Percentiles rank a stretch among this genome's conserved stretches.
These are phyloP conservation scores for Jaltomata sinuosa DNA, from an alignment of 257 asterid genomes.

Conservation along the genomic window DNA sequence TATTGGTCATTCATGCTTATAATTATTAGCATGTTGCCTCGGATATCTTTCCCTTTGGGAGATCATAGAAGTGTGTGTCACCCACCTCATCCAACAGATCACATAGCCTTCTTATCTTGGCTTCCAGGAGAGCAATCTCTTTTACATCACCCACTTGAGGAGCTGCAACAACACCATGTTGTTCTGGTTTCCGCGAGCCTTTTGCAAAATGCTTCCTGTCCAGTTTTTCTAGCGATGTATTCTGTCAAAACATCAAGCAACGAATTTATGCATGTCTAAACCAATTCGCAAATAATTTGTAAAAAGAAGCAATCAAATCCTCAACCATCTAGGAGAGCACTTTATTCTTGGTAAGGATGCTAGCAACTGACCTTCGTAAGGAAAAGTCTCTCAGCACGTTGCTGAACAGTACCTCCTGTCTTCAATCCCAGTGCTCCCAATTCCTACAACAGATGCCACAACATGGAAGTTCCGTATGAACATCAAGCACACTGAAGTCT, in stretches of 20 bases:
- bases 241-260: constrained; percentile 30
- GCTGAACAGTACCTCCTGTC: constrained; percentile 82
- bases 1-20: no score
- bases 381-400: constrained; percentile 95
- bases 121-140: constrained; percentile 84
- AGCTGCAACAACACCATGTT: constrained; percentile 37
- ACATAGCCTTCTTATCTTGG: constrained; percentile 68
- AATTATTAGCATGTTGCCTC: not conserved
- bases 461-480: not conserved
- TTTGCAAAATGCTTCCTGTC: constrained; percentile 78
- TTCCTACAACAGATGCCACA: constrained; percentile 35
- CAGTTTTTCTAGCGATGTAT: constrained; percentile 72
- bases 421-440: constrained; percentile 87
- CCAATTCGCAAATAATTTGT: not conserved
- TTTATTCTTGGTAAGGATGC: not conserved
- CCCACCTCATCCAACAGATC: constrained; percentile 72
- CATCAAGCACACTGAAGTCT: not conserved
- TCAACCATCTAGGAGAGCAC: not conserved
- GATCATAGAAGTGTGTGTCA: not conserved
- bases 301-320: not conserved
- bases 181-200: constrained; percentile 48
- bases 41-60: not conserved
- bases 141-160: constrained; percentile 42
- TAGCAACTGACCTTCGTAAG: constrained; percentile 62
- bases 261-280: constrained; percentile 4